Evolutionary conservation across 2,329 filamentous ascomycete genomes (phyloP), one percentile per base, ranked within the genome.

Genomic region (Sporothrix euskadiensis): DNA sequence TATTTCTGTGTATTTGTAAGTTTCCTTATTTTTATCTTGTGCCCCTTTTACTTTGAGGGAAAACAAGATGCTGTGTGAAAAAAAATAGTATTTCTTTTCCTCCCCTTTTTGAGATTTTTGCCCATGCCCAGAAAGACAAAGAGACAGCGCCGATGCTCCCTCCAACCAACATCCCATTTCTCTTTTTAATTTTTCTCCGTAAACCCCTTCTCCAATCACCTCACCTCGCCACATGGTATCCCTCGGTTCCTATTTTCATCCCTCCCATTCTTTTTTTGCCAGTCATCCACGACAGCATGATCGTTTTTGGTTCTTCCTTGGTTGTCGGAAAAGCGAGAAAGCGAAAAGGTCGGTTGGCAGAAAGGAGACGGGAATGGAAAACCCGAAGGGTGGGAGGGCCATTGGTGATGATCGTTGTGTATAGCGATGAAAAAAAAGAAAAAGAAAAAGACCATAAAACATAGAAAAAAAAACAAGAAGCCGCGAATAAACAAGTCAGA

Each of bases 231-330:
- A 69, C 47, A 52, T 54, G 47, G 49, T 56, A 19, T 69, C 65
- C 65, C 44, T 14, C 47, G 26, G 44, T 49, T 47, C 22, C 32
- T 9, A 26, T 56, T 56, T 56, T 19, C 7, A n/a, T 26, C n/a
- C 52, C 6, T 30, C 22, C 22, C 52, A 16, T 16, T 56, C 14
- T 7, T 52, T 9, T 47, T 47, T 41, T 68, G 65, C 65, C 65
- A 68, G 26, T 68, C 65, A 68, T 68, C 65, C 65, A 52, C 65
- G 65, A 68, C 65, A 68, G 65, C 65, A 68, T 68, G 26, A 52
- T 68, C 47, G 65, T 16, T 3, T 52, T 49, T 26, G 52, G 57
- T 39, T 61, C 57, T 16, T 32, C 44, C 65, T 68, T 49, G 22
- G 65, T 52, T 68, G 44, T 68, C 44, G 65, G 65, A 68, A 35